Evolutionary conservation across 2,329 filamentous ascomycete genomes (phyloP).

Genomic region (Trichoderma semiorbis): DNA sequence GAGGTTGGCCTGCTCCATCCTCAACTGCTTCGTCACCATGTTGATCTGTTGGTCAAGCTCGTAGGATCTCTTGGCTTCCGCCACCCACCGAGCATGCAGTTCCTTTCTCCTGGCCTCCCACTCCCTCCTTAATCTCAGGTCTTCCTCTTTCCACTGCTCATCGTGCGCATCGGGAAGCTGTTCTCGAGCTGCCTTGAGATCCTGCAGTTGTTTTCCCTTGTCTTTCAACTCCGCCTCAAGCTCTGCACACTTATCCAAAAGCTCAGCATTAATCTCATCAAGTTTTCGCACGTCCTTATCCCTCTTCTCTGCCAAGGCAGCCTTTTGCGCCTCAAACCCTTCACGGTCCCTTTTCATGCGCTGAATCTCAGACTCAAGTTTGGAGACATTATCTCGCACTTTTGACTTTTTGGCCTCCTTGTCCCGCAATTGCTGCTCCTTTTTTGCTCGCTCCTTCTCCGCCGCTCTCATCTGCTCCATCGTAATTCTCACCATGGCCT

Average conservation of each 20-base stretch:
- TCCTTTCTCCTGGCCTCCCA: constrained; percentile 54
- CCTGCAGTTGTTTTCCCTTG: constrained; percentile 64
- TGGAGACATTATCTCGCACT: constrained; percentile 64
- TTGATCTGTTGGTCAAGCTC: constrained; percentile 46
- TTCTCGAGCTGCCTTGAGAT: constrained; percentile 68
- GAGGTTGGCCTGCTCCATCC: constrained; percentile 40
- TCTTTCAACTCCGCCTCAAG: constrained; percentile 72
- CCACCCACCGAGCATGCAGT: constrained; percentile 48
- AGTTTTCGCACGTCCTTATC: constrained; percentile 51
- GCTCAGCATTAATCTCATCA: constrained; percentile 52
- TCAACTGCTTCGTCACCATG: constrained; percentile 46
- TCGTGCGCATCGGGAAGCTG: constrained; percentile 60
- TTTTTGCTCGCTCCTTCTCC: constrained; percentile 73
- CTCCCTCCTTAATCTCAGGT: constrained; percentile 50
- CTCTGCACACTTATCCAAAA: constrained; percentile 61
- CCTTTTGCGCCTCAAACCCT: constrained; percentile 52
- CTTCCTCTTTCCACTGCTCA: constrained; percentile 51
- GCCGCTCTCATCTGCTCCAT: constrained; percentile 79
- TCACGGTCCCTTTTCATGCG: constrained; percentile 56
- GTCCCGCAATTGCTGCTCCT: constrained; percentile 67
- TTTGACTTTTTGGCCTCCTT: constrained; percentile 67
- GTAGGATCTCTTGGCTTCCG: constrained; percentile 46
- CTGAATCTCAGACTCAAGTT: constrained; percentile 63
- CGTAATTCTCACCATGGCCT: constrained; percentile 73
- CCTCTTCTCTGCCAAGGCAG: constrained; percentile 48